Base-by-base conservation (phyloP, 768 basidiomycete species). In the Mycena capillaripes region DNA sequence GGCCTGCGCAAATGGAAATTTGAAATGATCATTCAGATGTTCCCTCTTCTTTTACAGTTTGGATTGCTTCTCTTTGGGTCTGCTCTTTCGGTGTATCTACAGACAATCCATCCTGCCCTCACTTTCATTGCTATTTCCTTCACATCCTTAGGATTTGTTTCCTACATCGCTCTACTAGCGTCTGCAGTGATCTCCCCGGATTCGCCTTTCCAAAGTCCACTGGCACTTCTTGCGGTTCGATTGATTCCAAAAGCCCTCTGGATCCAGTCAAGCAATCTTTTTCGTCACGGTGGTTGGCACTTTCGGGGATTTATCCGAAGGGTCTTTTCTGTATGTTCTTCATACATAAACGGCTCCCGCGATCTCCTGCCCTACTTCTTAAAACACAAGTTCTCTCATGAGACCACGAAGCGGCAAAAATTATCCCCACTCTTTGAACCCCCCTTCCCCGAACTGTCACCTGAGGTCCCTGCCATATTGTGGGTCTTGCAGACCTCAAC, bases 1-100 rank as follows among this genome's bases (percentile, higher is more conserved):
- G 65, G 65, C 42, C 25, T 66, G 9, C 52, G 52, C 1, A 40
- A 30, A 55, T 66, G 65, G 63, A 64, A 50, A 53, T 64, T 64
- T n/a, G 48, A 64, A 1, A 25, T 25, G 9, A 17, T 64, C 14
- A 50, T 64, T 6, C 62, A 64, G 36, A 50, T 38, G 32, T 66
- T 53, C 29, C 65, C 65, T 30, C 27, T 57, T 7, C 66, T 67
- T 11, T 27, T 67, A 9, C 66, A 67, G 17, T 23, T 67, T 23
- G 55, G 29, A 8, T 38, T 67, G 30, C 46, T 67, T 9, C 50
- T 67, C 30, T 67, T 67, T 40, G 30, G 25, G 21, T 3, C 44
- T 7, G 53, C 40, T n/a, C 38, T 67, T 19, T 58, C 55, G 6
- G 30, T 67, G 1, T 67, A 57, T 29, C 21, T 67, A 6, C 29